These are phyloP conservation scores for Colletotrichum tanaceti DNA, from an alignment of 2,329 filamentous ascomycete genomes.

Conservation along the genomic window DNA sequence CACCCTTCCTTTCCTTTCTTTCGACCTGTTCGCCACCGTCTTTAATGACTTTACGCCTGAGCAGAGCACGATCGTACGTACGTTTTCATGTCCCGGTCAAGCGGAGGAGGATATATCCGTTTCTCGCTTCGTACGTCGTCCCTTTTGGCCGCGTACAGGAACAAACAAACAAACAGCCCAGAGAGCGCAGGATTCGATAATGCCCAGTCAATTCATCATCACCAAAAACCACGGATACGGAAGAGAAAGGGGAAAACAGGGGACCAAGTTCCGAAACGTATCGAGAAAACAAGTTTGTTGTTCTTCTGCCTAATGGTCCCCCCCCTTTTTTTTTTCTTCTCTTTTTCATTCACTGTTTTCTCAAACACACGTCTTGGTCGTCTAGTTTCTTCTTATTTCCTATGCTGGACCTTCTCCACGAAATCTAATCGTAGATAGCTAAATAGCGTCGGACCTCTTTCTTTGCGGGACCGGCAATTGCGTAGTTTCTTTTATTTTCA, in stretches of 20 bases:
- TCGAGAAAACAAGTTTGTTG: not conserved
- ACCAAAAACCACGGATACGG: not conserved
- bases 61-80: constrained; percentile 6
- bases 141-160: constrained; percentile 19
- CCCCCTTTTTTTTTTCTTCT: too few relatives aligned
- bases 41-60: not conserved
- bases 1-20: not conserved
- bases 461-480: not conserved
- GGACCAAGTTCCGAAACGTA: not conserved
- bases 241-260: constrained; percentile 23
- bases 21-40: not conserved
- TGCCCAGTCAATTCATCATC: constrained; percentile 15
- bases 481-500: not conserved
- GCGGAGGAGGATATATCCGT: constrained; percentile 21
- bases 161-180: not conserved
- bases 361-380: not conserved
- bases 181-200: constrained; percentile 18
- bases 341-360: constrained; percentile 6
- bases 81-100: constrained; percentile 27
- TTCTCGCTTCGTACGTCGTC: constrained; percentile 15
- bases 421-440: constrained; percentile 40
- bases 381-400: not conserved
- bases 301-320: not conserved
- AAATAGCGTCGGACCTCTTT: constrained; percentile 14
- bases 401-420: not conserved